A percentile compares a stretch with the other conserved stretches of the same genome.
phyloP scores from a whole-genome alignment of 306 rosid genomes.

The Casuarina equisetifolia region DNA sequence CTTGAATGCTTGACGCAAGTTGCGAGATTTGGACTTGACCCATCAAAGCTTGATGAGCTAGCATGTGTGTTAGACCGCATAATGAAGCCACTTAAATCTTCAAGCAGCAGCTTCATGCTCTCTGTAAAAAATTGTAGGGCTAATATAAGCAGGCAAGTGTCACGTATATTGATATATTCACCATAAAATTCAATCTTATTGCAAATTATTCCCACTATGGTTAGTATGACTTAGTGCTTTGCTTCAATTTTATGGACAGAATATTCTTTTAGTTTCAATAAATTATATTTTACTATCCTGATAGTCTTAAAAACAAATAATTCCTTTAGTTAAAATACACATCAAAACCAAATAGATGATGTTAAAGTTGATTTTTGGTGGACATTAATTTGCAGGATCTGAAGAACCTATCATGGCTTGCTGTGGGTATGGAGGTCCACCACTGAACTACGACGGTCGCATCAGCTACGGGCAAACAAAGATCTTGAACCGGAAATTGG shows the following conservation, averaged over 20 bases:
- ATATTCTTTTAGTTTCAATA: not conserved
- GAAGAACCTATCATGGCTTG: conserved; percentile 82
- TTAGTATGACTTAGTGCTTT: conserved; percentile 28
- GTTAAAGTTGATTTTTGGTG: conserved; percentile 8
- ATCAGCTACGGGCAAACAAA: conserved; percentile 70
- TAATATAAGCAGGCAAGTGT: conserved; percentile 67
- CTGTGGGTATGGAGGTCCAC: conserved; percentile 93
- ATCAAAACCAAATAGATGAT: not conserved
- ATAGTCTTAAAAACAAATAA: not conserved
- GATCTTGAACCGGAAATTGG: conserved; percentile 62
- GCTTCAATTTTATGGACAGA: too few relatives aligned
- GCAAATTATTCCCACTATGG: conserved; percentile 67
- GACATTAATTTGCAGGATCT: conserved; percentile 61
- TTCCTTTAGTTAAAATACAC: too few relatives aligned
- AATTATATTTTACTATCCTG: not conserved
- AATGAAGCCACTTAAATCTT: too few relatives aligned
- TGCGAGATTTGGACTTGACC: too few relatives aligned
- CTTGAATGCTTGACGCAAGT: conserved; percentile 47
- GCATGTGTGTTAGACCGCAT: too few relatives aligned
- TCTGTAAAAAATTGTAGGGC: conserved; percentile 60
- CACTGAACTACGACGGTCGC: conserved; percentile 63
- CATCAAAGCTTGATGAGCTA: too few relatives aligned
- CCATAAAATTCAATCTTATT: conserved; percentile 69
- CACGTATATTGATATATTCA: conserved; percentile 70
- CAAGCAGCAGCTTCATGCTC: conserved; percentile 54